Percentiles rank a stretch among this genome's conserved stretches.
These are phyloP conservation scores for Afroboletus lepidellus DNA, from an alignment of 1,284 basidiomycete species.

Conservation along the genomic window DNA sequence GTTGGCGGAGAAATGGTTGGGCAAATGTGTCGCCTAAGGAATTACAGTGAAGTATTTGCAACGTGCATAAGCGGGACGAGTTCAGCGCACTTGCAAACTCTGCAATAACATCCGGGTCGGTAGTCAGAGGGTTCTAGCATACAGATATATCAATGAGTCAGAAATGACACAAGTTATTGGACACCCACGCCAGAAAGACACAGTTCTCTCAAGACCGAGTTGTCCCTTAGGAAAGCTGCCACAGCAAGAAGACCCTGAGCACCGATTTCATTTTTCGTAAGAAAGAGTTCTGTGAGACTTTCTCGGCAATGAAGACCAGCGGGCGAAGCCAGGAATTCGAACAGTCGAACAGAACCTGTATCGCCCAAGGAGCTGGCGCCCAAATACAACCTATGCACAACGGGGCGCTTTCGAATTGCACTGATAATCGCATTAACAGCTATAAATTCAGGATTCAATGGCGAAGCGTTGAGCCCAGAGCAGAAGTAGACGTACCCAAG, in stretches of 20 bases:
- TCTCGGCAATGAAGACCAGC: conserved; percentile 43
- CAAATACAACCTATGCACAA: conserved; percentile 32
- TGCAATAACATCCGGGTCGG: conserved; percentile 23
- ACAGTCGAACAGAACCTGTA: conserved; percentile 53
- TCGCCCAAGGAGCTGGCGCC: conserved; percentile 39
- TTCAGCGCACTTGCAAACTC: conserved; percentile 35
- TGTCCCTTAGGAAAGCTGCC: conserved; percentile 48
- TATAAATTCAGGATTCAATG: conserved; percentile 2
- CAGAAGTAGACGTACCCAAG: conserved; percentile 17
- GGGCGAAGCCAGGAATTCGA: conserved; percentile 51
- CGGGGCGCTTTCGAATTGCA: conserved; percentile 30
- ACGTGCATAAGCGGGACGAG: conserved; percentile 30
- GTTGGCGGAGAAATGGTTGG: conserved; percentile 46
- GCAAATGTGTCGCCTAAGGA: conserved; percentile 48
- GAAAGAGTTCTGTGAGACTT: conserved; percentile 51
- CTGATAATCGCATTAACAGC: conserved; percentile 27
- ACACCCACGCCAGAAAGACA: conserved; percentile 57
- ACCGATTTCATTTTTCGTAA: conserved; percentile 58
- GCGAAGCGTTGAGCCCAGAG: not conserved
- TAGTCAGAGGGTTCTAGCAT: conserved; percentile 29
- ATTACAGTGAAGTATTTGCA: conserved; percentile 30
- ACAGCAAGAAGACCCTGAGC: conserved; percentile 55
- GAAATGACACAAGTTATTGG: conserved; percentile 32
- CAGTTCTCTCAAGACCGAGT: conserved; percentile 46
- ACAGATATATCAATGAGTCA: conserved; percentile 1